These are phyloP conservation scores for Colletotrichum siamense DNA, from an alignment of 2,329 filamentous ascomycete species.

Conservation along the genomic window DNA sequence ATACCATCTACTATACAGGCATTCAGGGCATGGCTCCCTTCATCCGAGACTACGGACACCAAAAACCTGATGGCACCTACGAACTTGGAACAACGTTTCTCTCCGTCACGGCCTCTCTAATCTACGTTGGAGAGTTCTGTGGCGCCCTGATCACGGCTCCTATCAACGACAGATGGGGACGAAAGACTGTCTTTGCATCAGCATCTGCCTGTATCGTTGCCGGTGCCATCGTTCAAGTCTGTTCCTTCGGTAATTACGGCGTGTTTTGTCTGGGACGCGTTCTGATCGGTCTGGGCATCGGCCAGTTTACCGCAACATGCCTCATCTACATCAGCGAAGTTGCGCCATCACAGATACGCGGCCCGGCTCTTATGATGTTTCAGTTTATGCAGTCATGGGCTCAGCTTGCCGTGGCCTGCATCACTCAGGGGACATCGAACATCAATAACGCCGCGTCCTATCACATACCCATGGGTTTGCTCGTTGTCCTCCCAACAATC, in stretches of 20 bases:
- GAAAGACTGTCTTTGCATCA: constrained; percentile 35
- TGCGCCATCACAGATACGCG: constrained; percentile 14
- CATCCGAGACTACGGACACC: not conserved
- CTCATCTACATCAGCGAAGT: constrained; percentile 38
- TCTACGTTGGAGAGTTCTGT: constrained; percentile 43
- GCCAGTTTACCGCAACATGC: constrained; percentile 42
- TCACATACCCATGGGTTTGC: not conserved
- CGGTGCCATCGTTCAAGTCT: not conserved
- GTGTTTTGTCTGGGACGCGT: constrained; percentile 15
- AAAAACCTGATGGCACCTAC: not conserved
- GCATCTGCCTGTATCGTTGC: constrained; percentile 24
- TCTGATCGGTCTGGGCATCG: constrained; percentile 36
- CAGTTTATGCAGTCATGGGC: constrained; percentile 14
- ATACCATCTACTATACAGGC: not conserved
- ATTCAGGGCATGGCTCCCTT: not conserved
- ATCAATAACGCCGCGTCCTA: not conserved
- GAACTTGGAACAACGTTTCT: not conserved
- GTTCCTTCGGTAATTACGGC: not conserved
- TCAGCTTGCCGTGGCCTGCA: not conserved
- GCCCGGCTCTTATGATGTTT: not conserved
- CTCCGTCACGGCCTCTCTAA: constrained; percentile 41
- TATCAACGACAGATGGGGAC: constrained; percentile 38
- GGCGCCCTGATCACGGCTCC: constrained; percentile 40
- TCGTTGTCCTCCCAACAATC: not conserved
- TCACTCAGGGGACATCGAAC: constrained; percentile 10